Conservation (phyloP, 805 yeast species). For the Metahyphopichia silvanorum region DNA sequence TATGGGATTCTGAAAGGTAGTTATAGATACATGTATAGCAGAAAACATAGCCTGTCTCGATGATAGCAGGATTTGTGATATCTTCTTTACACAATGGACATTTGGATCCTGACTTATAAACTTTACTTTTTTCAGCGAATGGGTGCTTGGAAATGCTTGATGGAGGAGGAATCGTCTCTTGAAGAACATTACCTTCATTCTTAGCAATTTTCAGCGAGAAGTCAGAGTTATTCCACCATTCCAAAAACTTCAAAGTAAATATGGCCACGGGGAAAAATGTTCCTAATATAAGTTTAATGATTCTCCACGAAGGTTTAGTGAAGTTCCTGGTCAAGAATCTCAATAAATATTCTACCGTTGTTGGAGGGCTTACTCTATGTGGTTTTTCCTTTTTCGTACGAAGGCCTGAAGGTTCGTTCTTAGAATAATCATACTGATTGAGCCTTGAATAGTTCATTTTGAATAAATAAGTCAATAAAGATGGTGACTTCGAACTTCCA, state of each 20-base stretch:
- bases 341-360: conserved; percentile 32
- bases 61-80: conserved; percentile 75
- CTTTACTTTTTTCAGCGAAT: conserved; percentile 10
- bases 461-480: conserved; percentile 57
- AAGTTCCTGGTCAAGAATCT: conserved; percentile 17
- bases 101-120: conserved; percentile 24
- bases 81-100: conserved; percentile 72
- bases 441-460: conserved; percentile 65
- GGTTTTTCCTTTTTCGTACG: conserved; percentile 9
- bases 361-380: conserved; percentile 39
- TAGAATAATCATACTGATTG: conserved; percentile 46
- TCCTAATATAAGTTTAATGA: conserved; percentile 34
- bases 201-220: conserved; percentile 58
- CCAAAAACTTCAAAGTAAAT: conserved; percentile 76
- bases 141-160: conserved; percentile 19
- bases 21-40: conserved; percentile 84
- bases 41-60: conserved; percentile 89
- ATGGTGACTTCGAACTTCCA: conserved; percentile 61
- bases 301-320: conserved; percentile 27
- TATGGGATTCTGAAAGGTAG: conserved; percentile 50
- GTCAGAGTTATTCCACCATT: conserved; percentile 89
- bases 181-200: conserved; percentile 42
- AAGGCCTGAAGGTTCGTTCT: conserved; percentile 20
- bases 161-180: conserved; percentile 49
- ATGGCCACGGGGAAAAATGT: conserved; percentile 77